Percentiles rank a stretch among this genome's conserved stretches.
These are phyloP conservation scores for Candida easanensis DNA, from an alignment of 805 yeast genomes.

Conservation along the genomic window DNA sequence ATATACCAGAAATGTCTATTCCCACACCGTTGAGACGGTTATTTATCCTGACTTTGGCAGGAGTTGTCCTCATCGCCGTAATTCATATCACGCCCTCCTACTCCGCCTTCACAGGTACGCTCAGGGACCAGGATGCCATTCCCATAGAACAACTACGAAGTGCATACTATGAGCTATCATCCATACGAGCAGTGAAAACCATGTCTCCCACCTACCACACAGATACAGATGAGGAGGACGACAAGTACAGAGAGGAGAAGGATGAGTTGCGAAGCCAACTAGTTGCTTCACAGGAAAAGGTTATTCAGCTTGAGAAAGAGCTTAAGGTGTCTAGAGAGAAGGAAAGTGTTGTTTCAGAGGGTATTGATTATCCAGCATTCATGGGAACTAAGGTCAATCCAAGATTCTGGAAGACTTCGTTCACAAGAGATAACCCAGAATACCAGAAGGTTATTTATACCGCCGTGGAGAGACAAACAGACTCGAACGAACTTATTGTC, in stretches of 20 bases:
- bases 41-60: slow-evolving; percentile 1
- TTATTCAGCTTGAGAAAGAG: slow-evolving; percentile 4
- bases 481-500: slow-evolving; percentile 11
- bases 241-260: not conserved
- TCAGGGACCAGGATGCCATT: slow-evolving; percentile 1
- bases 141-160: slow-evolving; percentile 2
- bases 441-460: slow-evolving; percentile 14
- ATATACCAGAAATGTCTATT: too few relatives aligned
- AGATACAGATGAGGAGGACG: not conserved
- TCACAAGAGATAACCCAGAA: slow-evolving; percentile 5
- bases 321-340: slow-evolving; percentile 1
- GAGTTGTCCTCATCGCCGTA: not conserved
- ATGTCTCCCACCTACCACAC: not conserved
- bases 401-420: slow-evolving; percentile 6
- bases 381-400: slow-evolving; percentile 9
- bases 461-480: slow-evolving; percentile 5
- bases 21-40: slow-evolving; percentile 4
- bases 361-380: not conserved
- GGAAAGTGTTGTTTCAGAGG: not conserved
- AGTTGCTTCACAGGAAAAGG: slow-evolving; percentile 4
- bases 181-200: too few relatives aligned
- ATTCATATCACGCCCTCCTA: not conserved
- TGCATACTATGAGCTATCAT: too few relatives aligned
- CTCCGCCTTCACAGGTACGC: not conserved
- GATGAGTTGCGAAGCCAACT: slow-evolving; percentile 5